These are phyloP conservation scores for Jatropha podagrica DNA, from an alignment of 441 rosid species.

Conservation along the genomic window DNA sequence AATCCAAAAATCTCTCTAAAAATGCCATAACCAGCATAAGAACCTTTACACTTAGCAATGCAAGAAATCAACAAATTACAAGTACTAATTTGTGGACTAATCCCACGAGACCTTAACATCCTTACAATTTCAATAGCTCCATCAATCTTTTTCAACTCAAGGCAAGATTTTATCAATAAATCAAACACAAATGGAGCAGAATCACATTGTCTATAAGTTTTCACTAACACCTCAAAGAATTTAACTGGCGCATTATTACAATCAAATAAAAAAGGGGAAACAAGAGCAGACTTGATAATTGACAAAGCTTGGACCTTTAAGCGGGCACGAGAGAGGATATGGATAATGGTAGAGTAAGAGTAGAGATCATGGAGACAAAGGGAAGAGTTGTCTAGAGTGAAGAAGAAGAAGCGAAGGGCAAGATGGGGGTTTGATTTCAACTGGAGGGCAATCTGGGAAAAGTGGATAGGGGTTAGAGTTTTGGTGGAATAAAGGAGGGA, in stretches of 20 bases:
- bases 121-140: conserved; percentile 54
- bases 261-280: conserved; percentile 23
- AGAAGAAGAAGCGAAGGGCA: conserved; percentile 62
- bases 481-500: conserved; percentile 38
- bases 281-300: conserved; percentile 48
- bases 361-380: conserved; percentile 52
- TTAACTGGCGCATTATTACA: conserved; percentile 22
- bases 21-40: conserved; percentile 44
- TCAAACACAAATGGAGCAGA: conserved; percentile 88
- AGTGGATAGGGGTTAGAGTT: conserved; percentile 46
- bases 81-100: conserved; percentile 50
- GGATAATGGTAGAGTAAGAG: conserved; percentile 58
- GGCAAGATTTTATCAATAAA: conserved; percentile 58
- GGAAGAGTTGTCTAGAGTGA: conserved; percentile 55
- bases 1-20: conserved; percentile 37
- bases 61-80: conserved; percentile 53
- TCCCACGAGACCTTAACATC: conserved; percentile 55
- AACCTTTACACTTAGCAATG: conserved; percentile 46
- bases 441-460: conserved; percentile 58
- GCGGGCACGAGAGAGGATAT: conserved; percentile 69
- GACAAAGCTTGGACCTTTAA: conserved; percentile 46
- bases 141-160: conserved; percentile 57
- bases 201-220: conserved; percentile 65
- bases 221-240: conserved; percentile 46
- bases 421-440: conserved; percentile 61